Evolutionary conservation across 257 asterid genomes (phyloP), one percentile per base, ranked within the genome.

Genomic region (Catharanthus roseus): DNA sequence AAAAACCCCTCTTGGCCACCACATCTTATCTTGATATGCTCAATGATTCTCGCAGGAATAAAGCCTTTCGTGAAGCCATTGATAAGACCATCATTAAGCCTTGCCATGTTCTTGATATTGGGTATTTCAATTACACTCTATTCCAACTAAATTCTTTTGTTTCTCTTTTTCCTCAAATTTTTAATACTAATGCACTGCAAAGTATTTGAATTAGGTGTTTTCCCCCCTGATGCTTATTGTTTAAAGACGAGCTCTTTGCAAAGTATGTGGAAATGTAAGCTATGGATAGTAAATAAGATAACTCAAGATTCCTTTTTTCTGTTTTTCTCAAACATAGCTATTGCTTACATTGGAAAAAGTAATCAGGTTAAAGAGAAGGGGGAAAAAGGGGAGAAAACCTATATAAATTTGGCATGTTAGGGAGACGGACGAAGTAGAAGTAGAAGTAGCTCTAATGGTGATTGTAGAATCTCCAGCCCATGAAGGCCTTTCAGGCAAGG

Each of bases 101-200:
- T 73, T 93, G 96, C 86, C 97, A 86, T 82, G 96, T 91, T 65
- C 99, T 93, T 62, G 98, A 93, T 78, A 93, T 93, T 63, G 98
- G 98, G 98, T 90, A 89, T 39, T 16, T 36, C 26, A 34, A 34
- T 61, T 61, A 33, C 67, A 16, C 7, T 4, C 15, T 9, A 31
- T 16, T 15, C 33, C 26, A 7, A 16, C 44, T 60, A 0, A n/a
- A 11, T 3, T 29, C 19, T 23, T 47, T 44, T 16, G 9, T 24
- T 38, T 58, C n/a, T n/a, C n/a, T n/a, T n/a, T n/a, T n/a, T n/a
- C n/a, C n/a, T n/a, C n/a, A n/a, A n/a, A n/a, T n/a, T n/a, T n/a
- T n/a, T n/a, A n/a, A n/a, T n/a, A n/a, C n/a, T n/a, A n/a, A 3
- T 67, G 21, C 50, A 13, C 18, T 0, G 47, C 58, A 31, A 47